Conservation (phyloP, 257 asterid species). For the Rubia yunnanensis region DNA sequence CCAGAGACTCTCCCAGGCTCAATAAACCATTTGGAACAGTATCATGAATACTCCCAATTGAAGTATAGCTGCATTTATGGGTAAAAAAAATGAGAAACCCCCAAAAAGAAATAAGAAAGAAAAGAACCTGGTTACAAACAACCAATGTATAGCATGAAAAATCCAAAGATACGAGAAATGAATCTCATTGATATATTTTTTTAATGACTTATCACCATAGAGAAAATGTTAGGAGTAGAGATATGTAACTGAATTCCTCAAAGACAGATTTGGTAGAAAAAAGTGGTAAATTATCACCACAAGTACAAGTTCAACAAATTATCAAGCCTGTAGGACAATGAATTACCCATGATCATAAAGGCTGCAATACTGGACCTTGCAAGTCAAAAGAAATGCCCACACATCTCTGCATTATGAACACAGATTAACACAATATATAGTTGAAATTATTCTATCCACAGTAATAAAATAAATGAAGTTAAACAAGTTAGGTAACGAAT, state of each 20-base stretch:
- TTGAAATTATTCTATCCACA: neutral
- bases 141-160: neutral
- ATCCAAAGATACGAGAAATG: neutral
- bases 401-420: conserved; percentile 63
- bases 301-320: conserved; percentile 3
- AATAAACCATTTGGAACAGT: conserved; percentile 76
- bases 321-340: conserved; percentile 9
- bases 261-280: neutral
- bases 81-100: conserved; percentile 7
- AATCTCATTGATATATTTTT: neutral
- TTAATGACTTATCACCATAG: neutral
- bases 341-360: conserved; percentile 91
- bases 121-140: conserved; percentile 3
- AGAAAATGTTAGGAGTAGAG: neutral
- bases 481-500: neutral
- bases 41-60: conserved; percentile 93
- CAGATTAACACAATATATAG: conserved; percentile 2
- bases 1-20: conserved; percentile 33
- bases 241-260: neutral
- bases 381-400: conserved; percentile 92
- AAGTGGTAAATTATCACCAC: neutral
- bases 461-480: neutral
- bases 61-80: conserved; percentile 64
- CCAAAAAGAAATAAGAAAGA: neutral
- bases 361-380: conserved; percentile 89